Percentiles rank a stretch among this genome's conserved stretches.
Evolutionary conservation across 805 yeast genomes (phyloP).

Genomic region (Metschnikowia peoriensis): DNA sequence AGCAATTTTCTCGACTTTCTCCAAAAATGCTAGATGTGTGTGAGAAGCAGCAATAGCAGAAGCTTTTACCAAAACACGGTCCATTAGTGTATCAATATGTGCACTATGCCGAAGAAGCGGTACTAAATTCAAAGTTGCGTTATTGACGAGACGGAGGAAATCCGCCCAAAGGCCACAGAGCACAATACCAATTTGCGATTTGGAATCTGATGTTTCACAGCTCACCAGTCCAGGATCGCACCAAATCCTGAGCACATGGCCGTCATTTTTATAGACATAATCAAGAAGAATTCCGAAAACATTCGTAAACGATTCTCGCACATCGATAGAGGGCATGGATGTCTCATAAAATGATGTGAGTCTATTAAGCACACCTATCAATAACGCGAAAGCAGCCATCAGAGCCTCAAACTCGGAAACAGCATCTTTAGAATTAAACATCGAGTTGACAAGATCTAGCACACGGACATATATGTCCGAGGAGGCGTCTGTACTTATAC

Average conservation of each 20-base stretch:
- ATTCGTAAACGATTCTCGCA: conserved; percentile 18
- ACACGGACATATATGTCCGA: conserved; percentile 1
- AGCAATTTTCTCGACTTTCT: conserved; percentile 7
- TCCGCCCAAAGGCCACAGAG: conserved; percentile 36
- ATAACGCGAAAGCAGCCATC: conserved; percentile 10
- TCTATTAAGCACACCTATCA: conserved; percentile 24
- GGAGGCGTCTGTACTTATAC: neutral
- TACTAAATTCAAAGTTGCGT: conserved; percentile 24
- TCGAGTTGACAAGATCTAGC: neutral
- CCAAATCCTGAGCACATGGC: conserved; percentile 28
- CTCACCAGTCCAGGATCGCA: conserved; percentile 31
- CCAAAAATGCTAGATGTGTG: conserved; percentile 25
- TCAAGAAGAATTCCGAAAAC: conserved; percentile 23
- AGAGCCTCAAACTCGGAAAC: conserved; percentile 8
- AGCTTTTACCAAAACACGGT: conserved; percentile 20
- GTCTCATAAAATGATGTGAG: conserved; percentile 20
- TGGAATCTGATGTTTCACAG: conserved; percentile 15
- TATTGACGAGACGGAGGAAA: conserved; percentile 31
- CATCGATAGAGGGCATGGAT: conserved; percentile 16
- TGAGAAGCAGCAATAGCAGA: conserved; percentile 23
- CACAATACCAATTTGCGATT: conserved; percentile 26
- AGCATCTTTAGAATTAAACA: conserved; percentile 1
- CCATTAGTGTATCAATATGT: conserved; percentile 19
- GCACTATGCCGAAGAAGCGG: conserved; percentile 25
- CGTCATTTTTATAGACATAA: conserved; percentile 15